Evolutionary conservation across 805 yeast species (phyloP).

Genomic region (Wickerhamiella allomyrinae): DNA sequence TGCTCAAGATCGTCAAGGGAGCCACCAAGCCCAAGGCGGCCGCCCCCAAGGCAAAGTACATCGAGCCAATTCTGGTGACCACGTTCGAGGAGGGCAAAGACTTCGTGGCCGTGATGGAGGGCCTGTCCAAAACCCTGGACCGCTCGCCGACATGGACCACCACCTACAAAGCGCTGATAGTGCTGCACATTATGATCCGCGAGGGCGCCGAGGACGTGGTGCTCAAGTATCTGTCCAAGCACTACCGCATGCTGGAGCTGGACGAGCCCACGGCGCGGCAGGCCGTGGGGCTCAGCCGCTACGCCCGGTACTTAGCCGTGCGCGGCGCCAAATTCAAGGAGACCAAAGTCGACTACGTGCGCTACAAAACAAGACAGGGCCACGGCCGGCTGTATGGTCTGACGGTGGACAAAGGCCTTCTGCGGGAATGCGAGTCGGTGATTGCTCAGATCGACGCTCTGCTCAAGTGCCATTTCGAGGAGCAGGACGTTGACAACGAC

Average conservation of each 20-base stretch:
- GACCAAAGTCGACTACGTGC: constrained; percentile 61
- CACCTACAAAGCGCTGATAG: constrained; percentile 72
- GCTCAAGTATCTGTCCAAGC: constrained; percentile 40
- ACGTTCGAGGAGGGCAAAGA: constrained; percentile 46
- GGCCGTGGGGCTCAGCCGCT: constrained; percentile 36
- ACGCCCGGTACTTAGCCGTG: constrained; percentile 53
- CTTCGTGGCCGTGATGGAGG: constrained; percentile 53
- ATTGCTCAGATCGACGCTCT: constrained; percentile 67
- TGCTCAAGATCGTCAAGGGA: constrained; percentile 21
- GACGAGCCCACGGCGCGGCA: constrained; percentile 22
- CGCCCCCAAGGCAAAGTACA: constrained; percentile 93
- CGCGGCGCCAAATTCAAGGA: constrained; percentile 57
- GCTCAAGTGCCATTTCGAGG: constrained; percentile 58
- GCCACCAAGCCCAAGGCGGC: constrained; percentile 43
- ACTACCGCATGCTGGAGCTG: constrained; percentile 38
- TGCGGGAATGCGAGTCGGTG: constrained; percentile 75
- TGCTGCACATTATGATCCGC: constrained; percentile 77
- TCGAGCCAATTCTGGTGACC: constrained; percentile 77
- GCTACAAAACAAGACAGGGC: constrained; percentile 33
- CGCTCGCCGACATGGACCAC: constrained; percentile 66
- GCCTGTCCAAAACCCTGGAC: constrained; percentile 45
- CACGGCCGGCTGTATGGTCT: constrained; percentile 53
- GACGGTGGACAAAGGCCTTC: constrained; percentile 60
- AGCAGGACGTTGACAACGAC: constrained; percentile 73
- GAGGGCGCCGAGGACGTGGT: constrained; percentile 80